Evolutionary conservation across 116 monocot genomes (phyloP), one percentile per base, ranked within the genome.

Genomic region (Iris pallida): DNA sequence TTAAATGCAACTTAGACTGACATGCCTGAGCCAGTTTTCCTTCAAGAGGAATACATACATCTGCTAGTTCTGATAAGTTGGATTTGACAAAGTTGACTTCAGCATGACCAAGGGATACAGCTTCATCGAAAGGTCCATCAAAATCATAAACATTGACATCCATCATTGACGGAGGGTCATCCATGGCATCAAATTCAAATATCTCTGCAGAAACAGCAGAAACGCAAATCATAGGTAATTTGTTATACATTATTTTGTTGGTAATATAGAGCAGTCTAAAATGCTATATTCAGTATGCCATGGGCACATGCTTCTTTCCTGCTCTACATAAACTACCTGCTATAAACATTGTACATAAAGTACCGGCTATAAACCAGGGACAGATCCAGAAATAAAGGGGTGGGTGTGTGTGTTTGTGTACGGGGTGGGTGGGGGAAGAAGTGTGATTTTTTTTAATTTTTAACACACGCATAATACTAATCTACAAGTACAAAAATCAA

Each of bases 101-200:
- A 73, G 88, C 83, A 72, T 90, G 83, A 45, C 97, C 97, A 77
- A 98, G 80, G 49, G 82, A 79, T 45, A 70, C 68, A 56, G 80
- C 85, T 73, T 90, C 93, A 75, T 85, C 83, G 74, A 87, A 92
- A 46, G 97, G 92, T 47, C 97, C 92, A 81, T 88, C 97, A 73
- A 92, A 93, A 71, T 90, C 93, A 68, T 83, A 98, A 49, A 98
- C 88, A 78, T 85, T 73, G 17, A 98, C 70, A 53, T 78, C 76
- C 87, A 98, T 83, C 41, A 81, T 81, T 53, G 97, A 92, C 58
- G 97, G 97, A 45, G 97, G 93, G 71, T 98, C 93, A 65, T 81
- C 81, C 80, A 87, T 90, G 5, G 97, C 97, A 78, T 92, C 97
- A 76, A 92, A 98, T 81, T 98, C 97, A 86, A 92, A 92, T 71